Evolutionary conservation across 2,329 filamentous ascomycete species (phyloP).

Genomic region (Lecanicillium sp.): DNA sequence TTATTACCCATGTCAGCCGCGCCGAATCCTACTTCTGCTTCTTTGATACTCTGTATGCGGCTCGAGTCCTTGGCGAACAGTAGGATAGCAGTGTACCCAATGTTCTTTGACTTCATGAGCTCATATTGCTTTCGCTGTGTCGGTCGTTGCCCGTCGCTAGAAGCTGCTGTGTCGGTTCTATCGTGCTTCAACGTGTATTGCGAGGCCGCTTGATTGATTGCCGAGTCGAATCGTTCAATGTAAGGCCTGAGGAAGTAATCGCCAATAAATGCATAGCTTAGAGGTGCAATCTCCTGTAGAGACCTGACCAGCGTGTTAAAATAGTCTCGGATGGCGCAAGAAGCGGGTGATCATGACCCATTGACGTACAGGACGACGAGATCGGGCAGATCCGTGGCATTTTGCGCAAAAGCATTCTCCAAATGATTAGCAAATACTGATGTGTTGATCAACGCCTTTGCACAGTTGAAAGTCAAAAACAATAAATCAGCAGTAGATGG

Average conservation of each 20-base stretch:
- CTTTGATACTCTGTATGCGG: constrained; percentile 60
- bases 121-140: constrained; percentile 48
- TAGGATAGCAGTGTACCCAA: constrained; percentile 86
- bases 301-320: constrained; percentile 42
- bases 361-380: constrained; percentile 51
- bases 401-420: constrained; percentile 50
- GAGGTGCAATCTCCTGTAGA: constrained; percentile 85
- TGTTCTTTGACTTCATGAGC: constrained; percentile 63
- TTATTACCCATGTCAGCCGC: constrained; percentile 91
- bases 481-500: constrained; percentile 59
- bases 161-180: constrained; percentile 14
- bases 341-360: background rate
- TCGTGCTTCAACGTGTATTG: constrained; percentile 24
- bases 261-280: constrained; percentile 79
- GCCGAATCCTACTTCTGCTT: constrained; percentile 80
- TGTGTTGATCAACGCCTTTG: constrained; percentile 62
- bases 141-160: constrained; percentile 14
- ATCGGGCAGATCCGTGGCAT: constrained; percentile 43
- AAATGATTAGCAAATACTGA: constrained; percentile 67
- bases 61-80: constrained; percentile 66
- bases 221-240: constrained; percentile 62
- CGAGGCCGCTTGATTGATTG: constrained; percentile 62
- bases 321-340: background rate
- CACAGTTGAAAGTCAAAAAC: constrained; percentile 87
- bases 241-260: constrained; percentile 73